Conservation (phyloP, 2,329 filamentous ascomycete genomes). For the Myriosclerotinia duriaeana region DNA sequence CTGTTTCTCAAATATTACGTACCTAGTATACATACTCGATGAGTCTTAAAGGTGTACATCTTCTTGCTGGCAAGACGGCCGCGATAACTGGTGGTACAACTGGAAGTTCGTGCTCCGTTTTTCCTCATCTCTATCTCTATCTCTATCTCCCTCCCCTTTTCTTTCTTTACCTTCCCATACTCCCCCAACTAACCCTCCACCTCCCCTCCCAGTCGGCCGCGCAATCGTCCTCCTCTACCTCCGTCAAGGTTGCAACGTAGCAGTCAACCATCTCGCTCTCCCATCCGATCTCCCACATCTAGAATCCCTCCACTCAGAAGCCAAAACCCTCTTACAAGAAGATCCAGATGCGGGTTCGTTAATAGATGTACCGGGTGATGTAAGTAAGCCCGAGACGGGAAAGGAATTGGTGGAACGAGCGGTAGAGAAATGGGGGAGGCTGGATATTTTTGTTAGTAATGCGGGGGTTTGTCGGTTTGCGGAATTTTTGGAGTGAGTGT, state of each 20-base stretch:
- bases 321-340: constrained; percentile 48
- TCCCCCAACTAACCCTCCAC: background rate
- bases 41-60: constrained; percentile 11
- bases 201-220: constrained; percentile 61
- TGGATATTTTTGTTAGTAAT: constrained; percentile 84
- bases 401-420: constrained; percentile 64
- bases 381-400: constrained; percentile 72
- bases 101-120: constrained; percentile 18
- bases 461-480: constrained; percentile 86
- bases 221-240: constrained; percentile 81
- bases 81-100: constrained; percentile 25
- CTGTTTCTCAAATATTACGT: background rate
- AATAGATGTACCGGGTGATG: constrained; percentile 72
- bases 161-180: constrained; percentile 41
- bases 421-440: constrained; percentile 58
- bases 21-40: background rate
- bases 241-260: constrained; percentile 72
- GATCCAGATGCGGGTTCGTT: constrained; percentile 52
- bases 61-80: constrained; percentile 22
- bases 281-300: constrained; percentile 53
- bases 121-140: too few species aligned
- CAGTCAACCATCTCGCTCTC: constrained; percentile 75
- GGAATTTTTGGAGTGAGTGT: constrained; percentile 70
- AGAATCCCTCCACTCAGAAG: constrained; percentile 53
- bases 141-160: too few species aligned